A percentile compares a stretch with the other conserved stretches of the same genome.
Conservation (phyloP, 495 filamentous ascomycete species). For the Podospora tetraspora region DNA sequence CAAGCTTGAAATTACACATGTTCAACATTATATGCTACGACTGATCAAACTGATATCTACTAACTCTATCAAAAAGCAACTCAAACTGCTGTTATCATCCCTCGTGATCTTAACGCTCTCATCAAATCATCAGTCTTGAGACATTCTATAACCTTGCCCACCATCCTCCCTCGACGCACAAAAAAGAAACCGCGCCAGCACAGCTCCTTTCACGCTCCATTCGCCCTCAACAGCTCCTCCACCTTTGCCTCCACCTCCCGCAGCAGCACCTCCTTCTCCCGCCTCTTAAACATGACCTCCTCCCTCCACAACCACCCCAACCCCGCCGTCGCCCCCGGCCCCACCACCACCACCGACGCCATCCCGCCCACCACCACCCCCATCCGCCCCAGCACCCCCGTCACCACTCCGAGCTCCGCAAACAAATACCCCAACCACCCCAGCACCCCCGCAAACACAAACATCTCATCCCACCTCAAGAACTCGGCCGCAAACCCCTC, state of each 20-base stretch:
- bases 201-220: slow-evolving; percentile 2
- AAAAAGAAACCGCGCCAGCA: not conserved
- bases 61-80: not conserved
- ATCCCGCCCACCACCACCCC: not conserved
- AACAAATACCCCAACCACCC: slow-evolving; percentile 9
- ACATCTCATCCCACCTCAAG: slow-evolving; percentile 11
- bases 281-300: not conserved
- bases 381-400: not conserved
- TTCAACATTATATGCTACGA: not conserved
- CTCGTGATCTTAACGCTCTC: not conserved
- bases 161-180: not conserved
- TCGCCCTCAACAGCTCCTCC: slow-evolving; percentile 9
- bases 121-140: not conserved
- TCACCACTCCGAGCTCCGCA: not conserved
- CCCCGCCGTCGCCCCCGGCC: slow-evolving; percentile 6
- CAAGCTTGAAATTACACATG: not conserved
- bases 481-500: slow-evolving; percentile 5
- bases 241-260: slow-evolving; percentile 6
- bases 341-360: not conserved
- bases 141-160: not conserved
- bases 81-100: not conserved
- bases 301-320: slow-evolving; percentile 14
- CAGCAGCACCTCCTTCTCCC: slow-evolving; percentile 3
- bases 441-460: slow-evolving; percentile 1
- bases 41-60: not conserved